Evolutionary conservation across 2,329 filamentous ascomycete species (phyloP).

Genomic region (Fusarium sororula): DNA sequence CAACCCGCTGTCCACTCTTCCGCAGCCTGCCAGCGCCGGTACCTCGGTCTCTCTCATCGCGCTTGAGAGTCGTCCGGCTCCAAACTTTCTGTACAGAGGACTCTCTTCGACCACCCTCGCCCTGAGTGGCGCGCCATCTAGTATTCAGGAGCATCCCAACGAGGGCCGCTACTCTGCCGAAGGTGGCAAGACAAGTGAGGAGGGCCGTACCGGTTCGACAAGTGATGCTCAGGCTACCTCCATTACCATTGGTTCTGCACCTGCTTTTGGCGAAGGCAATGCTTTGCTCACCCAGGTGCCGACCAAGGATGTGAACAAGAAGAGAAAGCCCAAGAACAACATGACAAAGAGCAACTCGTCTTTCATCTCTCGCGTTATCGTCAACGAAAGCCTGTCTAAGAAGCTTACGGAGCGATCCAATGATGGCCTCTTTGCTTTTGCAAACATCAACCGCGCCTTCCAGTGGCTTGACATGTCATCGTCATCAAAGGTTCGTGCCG

Average conservation of each 20-base stretch:
- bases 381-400: conserved; percentile 83
- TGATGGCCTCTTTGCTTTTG: conserved; percentile 89
- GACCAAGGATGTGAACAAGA: conserved; percentile 79
- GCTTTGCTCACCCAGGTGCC: conserved; percentile 70
- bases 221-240: conserved; percentile 59
- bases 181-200: conserved; percentile 65
- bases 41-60: conserved; percentile 84
- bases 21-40: conserved; percentile 83
- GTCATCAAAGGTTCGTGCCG: conserved; percentile 65
- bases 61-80: conserved; percentile 68
- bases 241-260: conserved; percentile 57
- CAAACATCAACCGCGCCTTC: conserved; percentile 93
- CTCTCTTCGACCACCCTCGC: conserved; percentile 61
- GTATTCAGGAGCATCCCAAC: conserved; percentile 69
- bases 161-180: conserved; percentile 70
- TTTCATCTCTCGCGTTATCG: conserved; percentile 95
- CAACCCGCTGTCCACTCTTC: conserved; percentile 88
- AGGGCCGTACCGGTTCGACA: conserved; percentile 61
- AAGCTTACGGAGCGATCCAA: conserved; percentile 79
- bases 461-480: conserved; percentile 95
- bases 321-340: conserved; percentile 95
- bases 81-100: conserved; percentile 64
- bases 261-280: conserved; percentile 89
- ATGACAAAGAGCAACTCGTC: conserved; percentile 99
- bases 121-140: conserved; percentile 54